Evolutionary conservation across 495 filamentous ascomycete species (phyloP).

Genomic region (Podospora australis): DNA sequence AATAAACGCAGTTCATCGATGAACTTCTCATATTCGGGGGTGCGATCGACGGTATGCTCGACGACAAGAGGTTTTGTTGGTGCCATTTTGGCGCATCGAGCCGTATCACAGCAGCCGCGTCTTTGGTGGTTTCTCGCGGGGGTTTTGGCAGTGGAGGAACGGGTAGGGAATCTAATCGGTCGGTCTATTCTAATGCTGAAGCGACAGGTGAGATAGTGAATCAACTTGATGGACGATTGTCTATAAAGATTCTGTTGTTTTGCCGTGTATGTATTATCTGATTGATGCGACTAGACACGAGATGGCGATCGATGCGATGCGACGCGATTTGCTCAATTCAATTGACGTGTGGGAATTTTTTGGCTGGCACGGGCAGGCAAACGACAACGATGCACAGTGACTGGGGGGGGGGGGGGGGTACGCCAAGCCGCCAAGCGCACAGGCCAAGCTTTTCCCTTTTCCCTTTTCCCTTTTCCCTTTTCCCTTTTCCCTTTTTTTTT

Average conservation of each 20-base stretch:
- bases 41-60: constrained; percentile 41
- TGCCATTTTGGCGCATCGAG: constrained; percentile 28
- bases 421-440: too few species aligned
- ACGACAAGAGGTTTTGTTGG: constrained; percentile 26
- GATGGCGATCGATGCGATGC: not conserved
- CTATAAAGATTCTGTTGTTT: not conserved
- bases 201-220: not conserved
- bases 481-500: too few species aligned
- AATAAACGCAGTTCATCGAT: constrained; percentile 58
- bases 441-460: too few species aligned
- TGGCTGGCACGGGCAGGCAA: too few species aligned
- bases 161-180: not conserved
- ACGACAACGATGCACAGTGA: too few species aligned
- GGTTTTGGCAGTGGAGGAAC: not conserved
- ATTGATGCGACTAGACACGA: too few species aligned
- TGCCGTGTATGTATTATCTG: too few species aligned
- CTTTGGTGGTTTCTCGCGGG: not conserved
- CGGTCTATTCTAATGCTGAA: not conserved
- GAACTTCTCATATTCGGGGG: constrained; percentile 62
- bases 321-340: constrained; percentile 1
- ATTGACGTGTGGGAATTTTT: constrained; percentile 2
- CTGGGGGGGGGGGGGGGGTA: too few species aligned
- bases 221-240: not conserved
- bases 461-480: too few species aligned
- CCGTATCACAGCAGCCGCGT: constrained; percentile 16